These are phyloP conservation scores for Trichoderma sp. DNA, from an alignment of 2,329 filamentous ascomycete species.

Conservation along the genomic window DNA sequence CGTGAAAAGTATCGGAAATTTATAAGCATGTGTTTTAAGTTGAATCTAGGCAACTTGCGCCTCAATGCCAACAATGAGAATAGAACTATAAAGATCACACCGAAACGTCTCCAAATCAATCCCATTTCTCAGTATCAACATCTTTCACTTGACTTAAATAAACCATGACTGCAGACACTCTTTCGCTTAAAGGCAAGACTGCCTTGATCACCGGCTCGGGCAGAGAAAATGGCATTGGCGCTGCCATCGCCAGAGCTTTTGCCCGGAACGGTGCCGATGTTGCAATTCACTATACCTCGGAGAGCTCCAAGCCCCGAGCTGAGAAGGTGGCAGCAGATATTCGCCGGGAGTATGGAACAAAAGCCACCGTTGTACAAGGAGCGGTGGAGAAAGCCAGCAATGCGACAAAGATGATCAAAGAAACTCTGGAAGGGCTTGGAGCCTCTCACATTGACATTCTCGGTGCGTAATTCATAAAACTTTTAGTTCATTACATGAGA, in stretches of 20 bases:
- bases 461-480: background rate
- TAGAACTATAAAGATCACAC: background rate
- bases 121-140: background rate
- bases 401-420: background rate
- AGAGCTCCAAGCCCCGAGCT: conserved; percentile 23
- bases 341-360: background rate
- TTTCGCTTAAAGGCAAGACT: conserved; percentile 44
- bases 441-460: background rate
- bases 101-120: background rate
- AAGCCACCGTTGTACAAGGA: background rate
- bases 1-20: background rate
- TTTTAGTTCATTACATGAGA: background rate
- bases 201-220: conserved; percentile 50
- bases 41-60: background rate
- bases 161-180: conserved; percentile 6
- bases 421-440: background rate
- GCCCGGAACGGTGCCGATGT: conserved; percentile 46
- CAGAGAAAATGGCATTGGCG: conserved; percentile 47
- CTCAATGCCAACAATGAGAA: background rate
- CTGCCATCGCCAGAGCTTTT: conserved; percentile 43
- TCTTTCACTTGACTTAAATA: background rate
- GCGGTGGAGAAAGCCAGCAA: background rate
- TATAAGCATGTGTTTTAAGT: background rate
- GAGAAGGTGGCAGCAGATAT: background rate
- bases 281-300: conserved; percentile 45